Evolutionary conservation across 208 protist species (phyloP).

Genomic region (Trypanosoma conorhini): DNA sequence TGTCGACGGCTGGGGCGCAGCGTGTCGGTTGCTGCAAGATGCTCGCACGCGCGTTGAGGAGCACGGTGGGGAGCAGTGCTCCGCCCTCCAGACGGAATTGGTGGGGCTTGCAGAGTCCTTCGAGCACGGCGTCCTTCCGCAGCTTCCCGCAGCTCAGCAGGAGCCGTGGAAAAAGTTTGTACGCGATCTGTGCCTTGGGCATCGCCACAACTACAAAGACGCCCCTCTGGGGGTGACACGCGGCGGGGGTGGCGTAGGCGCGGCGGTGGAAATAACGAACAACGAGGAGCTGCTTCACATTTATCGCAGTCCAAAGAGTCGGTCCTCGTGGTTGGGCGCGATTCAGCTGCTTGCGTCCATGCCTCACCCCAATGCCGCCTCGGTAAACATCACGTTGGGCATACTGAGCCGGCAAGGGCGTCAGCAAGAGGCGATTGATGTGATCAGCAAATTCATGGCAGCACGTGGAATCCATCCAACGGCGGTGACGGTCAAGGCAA

Average conservation of each 20-base stretch:
- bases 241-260: background rate
- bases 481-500: conserved; percentile 16
- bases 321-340: conserved; percentile 19
- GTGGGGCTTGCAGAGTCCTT: background rate
- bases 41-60: background rate
- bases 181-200: background rate
- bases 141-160: conserved; percentile 4
- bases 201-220: background rate
- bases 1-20: conserved; percentile 7
- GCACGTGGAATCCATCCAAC: conserved; percentile 15
- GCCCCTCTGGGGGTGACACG: background rate
- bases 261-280: conserved; percentile 5
- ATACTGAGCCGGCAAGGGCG: conserved; percentile 27
- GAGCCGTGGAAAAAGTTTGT: background rate
- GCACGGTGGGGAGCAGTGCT: background rate
- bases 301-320: conserved; percentile 18
- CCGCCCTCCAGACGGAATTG: background rate
- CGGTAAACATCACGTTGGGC: conserved; percentile 20
- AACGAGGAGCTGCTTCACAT: conserved; percentile 29
- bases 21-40: conserved; percentile 10
- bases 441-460: conserved; percentile 19
- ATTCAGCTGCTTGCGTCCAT: conserved; percentile 16
- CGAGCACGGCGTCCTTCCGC: conserved; percentile 1
- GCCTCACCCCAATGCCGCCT: conserved; percentile 23
- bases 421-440: conserved; percentile 12